A percentile compares a stretch with the other conserved stretches of the same genome.
Evolutionary conservation across 345 rosid genomes (phyloP).

Genomic region (Orychophragmus violaceus): DNA sequence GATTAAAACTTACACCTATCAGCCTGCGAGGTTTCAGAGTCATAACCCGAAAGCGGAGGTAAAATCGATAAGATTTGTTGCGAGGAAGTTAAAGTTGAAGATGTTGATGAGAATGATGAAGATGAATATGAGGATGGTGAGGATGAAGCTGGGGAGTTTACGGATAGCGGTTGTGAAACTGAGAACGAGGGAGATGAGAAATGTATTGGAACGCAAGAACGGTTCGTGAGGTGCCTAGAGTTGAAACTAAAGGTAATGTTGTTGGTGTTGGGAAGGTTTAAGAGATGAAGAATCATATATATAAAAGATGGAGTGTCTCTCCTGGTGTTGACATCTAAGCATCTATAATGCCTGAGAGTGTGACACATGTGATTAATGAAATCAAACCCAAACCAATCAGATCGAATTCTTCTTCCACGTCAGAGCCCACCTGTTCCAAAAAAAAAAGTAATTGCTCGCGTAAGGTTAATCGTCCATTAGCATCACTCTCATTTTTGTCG

Average conservation of each 20-base stretch:
- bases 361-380: too few relatives aligned
- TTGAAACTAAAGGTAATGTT: slow-evolving; percentile 45
- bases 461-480: too few relatives aligned
- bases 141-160: slow-evolving; percentile 41
- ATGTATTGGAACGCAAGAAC: slow-evolving; percentile 41
- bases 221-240: slow-evolving; percentile 42
- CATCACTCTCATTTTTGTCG: too few relatives aligned
- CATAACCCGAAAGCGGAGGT: slow-evolving; percentile 28
- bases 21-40: slow-evolving; percentile 36
- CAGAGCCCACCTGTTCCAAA: too few relatives aligned
- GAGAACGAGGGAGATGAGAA: slow-evolving; percentile 35
- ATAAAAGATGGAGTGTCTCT: too few relatives aligned
- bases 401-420: too few relatives aligned
- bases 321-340: too few relatives aligned
- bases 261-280: slow-evolving; percentile 39
- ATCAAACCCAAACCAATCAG: too few relatives aligned
- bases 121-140: slow-evolving; percentile 29
- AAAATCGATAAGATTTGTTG: slow-evolving; percentile 26
- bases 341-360: too few relatives aligned
- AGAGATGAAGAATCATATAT: slow-evolving; percentile 54
- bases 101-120: slow-evolving; percentile 48
- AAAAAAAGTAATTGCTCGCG: too few relatives aligned
- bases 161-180: slow-evolving; percentile 38
- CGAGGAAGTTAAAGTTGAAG: slow-evolving; percentile 76
- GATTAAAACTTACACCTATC: too few relatives aligned